Evolutionary conservation across 176 grass and related monocot species (phyloP).

Genomic region (Dactylis glomerata): DNA sequence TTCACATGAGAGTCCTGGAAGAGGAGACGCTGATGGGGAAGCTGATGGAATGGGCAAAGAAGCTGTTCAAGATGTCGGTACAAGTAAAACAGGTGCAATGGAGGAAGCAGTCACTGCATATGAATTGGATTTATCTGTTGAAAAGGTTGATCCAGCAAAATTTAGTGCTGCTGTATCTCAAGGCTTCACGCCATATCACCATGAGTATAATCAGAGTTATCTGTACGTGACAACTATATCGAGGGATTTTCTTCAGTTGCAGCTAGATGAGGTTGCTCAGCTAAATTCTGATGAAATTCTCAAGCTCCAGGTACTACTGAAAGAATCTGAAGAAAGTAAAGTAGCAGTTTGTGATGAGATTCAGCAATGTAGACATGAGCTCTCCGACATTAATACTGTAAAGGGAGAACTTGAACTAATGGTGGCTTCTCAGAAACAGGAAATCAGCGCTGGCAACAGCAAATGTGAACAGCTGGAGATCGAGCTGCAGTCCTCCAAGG

Average conservation of each 20-base stretch:
- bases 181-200: constrained; percentile 20
- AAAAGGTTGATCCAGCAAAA: constrained; percentile 34
- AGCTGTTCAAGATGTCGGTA: constrained; percentile 29
- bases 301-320: constrained; percentile 42
- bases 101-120: constrained; percentile 28
- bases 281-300: constrained; percentile 41
- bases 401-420: constrained; percentile 58
- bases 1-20: constrained; percentile 22
- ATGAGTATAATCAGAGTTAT: constrained; percentile 57
- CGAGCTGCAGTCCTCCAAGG: constrained; percentile 44
- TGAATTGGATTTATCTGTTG: constrained; percentile 26
- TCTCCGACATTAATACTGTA: constrained; percentile 29
- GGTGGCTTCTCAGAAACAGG: constrained; percentile 37
- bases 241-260: constrained; percentile 75
- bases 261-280: constrained; percentile 50
- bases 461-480: constrained; percentile 55
- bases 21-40: constrained; percentile 25
- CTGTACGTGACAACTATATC: constrained; percentile 55
- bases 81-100: background rate
- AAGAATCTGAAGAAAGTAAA: constrained; percentile 59
- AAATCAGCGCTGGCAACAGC: constrained; percentile 36
- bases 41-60: constrained; percentile 21
- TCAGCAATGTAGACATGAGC: constrained; percentile 57
- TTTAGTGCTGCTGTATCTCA: background rate
- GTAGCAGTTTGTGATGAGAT: constrained; percentile 42